Base-by-base conservation (phyloP, 371 early-diverging fungal genomes). In the Gilbertella persicaria region DNA sequence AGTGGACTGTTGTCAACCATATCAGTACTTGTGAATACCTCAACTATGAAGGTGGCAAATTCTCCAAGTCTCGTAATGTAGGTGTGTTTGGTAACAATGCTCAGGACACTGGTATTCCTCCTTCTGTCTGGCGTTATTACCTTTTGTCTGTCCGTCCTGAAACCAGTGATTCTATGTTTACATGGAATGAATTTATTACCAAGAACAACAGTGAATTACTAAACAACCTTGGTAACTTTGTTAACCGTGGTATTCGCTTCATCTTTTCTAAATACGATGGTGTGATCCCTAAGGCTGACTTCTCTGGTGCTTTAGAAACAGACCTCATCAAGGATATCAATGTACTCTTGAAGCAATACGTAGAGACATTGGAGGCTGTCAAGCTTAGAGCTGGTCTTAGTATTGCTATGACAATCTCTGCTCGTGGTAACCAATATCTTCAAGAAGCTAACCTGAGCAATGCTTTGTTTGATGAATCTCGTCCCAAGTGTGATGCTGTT, bases 81-180 rank as follows among this genome's bases (percentile, higher is more conserved):
- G 99, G 99, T 55, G 99, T 99, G 33, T 99, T 99, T 83, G 99
- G 99, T 49, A 93, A 94, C 83, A 91, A 97, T 64, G 93, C 96
- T 21, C 79, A 87, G 52, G 94, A 95, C 20, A 89, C 91, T n/a
- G 91, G 95, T 33, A 91, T 99, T 50, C 89, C 95, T 10, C 82
- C 90, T 19, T 91, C 92, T 25, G 94, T 99, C 21, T 99, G 99
- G 99, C 91, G 99, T 59, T 99, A 99, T 82, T 99, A 94, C 74
- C 87, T 99, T 30, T 74, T 99, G 50, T 84, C 93, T 40, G 91
- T 87, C 71, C 91, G 99, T 20, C 99, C 99, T n/a, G 99, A 99
- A 72, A 83, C 92, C 12, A 83, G 86, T 55, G 99, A 99, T 74
- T 85, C 96, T 14, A 85, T 95, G 69, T 99, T 99, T 71, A 85